Evolutionary conservation across 805 yeast species (phyloP).

Genomic region (Teunomyces funiuensis): DNA sequence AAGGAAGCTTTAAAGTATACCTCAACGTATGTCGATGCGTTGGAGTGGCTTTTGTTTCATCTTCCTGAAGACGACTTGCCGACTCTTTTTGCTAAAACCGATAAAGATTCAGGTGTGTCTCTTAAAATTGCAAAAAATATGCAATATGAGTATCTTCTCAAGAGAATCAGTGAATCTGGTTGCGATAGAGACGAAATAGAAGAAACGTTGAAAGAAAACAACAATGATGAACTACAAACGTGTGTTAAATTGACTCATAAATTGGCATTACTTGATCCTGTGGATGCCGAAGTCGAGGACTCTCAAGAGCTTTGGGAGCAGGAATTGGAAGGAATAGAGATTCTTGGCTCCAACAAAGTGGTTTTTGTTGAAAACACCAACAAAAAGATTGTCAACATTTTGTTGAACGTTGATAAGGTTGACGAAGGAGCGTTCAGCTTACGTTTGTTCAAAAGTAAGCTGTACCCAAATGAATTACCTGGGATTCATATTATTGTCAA

Average conservation of each 20-base stretch:
- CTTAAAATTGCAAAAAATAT: conserved; percentile 57
- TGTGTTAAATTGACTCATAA: conserved; percentile 49
- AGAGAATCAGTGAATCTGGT: conserved; percentile 65
- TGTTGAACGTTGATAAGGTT: conserved; percentile 24
- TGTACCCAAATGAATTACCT: conserved; percentile 67
- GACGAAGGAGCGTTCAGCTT: conserved; percentile 19
- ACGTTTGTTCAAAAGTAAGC: conserved; percentile 24
- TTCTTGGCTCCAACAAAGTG: conserved; percentile 55
- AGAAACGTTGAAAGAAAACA: conserved; percentile 41
- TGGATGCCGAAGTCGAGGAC: conserved; percentile 21
- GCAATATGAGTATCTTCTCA: conserved; percentile 55
- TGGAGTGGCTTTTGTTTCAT: conserved; percentile 82
- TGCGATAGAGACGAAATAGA: conserved; percentile 64
- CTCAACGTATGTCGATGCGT: conserved; percentile 46
- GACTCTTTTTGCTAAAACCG: conserved; percentile 52
- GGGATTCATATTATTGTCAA: conserved; percentile 58
- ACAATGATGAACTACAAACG: conserved; percentile 49
- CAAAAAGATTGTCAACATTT: conserved; percentile 32
- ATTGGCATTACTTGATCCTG: conserved; percentile 13
- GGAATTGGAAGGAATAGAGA: conserved; percentile 66
- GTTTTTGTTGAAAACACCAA: conserved; percentile 20
- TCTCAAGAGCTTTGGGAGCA: conserved; percentile 61
- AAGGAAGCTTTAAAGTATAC: conserved; percentile 69
- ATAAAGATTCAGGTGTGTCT: conserved; percentile 56
- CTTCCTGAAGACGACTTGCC: conserved; percentile 96